Conservation (phyloP, 305 asterid genomes). For the Solanum hybrid region DNA sequence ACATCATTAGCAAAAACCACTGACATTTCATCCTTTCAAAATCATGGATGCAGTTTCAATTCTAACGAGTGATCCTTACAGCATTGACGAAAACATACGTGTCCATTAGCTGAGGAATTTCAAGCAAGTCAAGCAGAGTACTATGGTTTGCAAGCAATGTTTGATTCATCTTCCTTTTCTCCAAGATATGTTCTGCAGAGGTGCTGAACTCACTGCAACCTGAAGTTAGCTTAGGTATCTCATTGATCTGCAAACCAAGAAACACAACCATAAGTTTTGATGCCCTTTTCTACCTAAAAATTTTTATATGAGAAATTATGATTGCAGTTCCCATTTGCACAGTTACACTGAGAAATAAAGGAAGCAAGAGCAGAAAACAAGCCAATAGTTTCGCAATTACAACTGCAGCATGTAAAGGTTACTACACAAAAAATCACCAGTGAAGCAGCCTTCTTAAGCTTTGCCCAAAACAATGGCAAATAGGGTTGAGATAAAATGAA, state of each 20-base stretch:
- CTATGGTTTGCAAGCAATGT: slow-evolving; percentile 69
- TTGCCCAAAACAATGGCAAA: not conserved
- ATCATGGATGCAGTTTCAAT: not conserved
- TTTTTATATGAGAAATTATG: not conserved
- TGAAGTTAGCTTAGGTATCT: slow-evolving; percentile 72
- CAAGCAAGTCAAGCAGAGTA: slow-evolving; percentile 88
- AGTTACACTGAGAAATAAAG: not conserved
- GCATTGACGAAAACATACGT: slow-evolving; percentile 43
- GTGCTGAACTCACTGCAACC: slow-evolving; percentile 79
- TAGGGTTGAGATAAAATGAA: not conserved
- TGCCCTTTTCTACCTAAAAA: not conserved
- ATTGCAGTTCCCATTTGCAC: not conserved
- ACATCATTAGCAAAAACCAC: not conserved
- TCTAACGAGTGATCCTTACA: slow-evolving; percentile 3
- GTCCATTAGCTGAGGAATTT: slow-evolving; percentile 96
- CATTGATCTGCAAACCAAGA: slow-evolving; percentile 57
- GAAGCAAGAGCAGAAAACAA: not conserved
- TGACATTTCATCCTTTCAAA: not conserved
- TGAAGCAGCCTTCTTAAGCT: not conserved
- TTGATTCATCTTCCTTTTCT: slow-evolving; percentile 86
- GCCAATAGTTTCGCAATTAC: not conserved
- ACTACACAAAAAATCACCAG: not conserved
- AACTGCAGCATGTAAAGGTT: not conserved
- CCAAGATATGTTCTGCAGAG: slow-evolving; percentile 72
- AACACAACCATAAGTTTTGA: slow-evolving; percentile 9